Base-by-base conservation (phyloP, 164 flowering plant genomes). In the Vitis riparia region DNA sequence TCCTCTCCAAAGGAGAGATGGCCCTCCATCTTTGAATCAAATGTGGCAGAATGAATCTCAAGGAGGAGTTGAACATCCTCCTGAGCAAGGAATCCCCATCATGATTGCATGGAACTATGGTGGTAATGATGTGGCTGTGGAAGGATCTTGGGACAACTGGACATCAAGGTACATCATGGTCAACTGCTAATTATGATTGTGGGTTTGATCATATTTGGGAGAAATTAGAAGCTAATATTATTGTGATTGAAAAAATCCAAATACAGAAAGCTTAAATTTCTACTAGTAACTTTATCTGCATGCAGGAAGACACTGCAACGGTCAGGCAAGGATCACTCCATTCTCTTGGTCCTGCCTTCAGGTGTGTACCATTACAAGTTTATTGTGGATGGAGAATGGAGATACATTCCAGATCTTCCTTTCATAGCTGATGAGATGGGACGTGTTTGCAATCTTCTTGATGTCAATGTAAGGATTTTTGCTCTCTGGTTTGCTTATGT, bases 71-170 rank as follows among this genome's bases (percentile, higher is more conserved):
- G 88, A 84, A 75, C 50, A 66, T 55, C 77, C 88, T 55, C 75
- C 72, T 32, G 91, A 91, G 76, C 77, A 67, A 76, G 94, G 89
- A 59, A 85, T 94, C 17, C 97, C 97, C 30, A 85, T 84, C 64
- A 66, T 94, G 80, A 88, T 94, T 76, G 85, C 91, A 13, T 91
- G 97, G 99, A 87, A 76, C 74, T 81, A 79, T 76, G 97, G 94
- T 52, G 97, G 99, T 67, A 84, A 78, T 74, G 82, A 79, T 66
- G 97, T 94, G 63, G 75, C 83, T 3, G 90, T 94, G 32, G 93
- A 91, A 84, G 99, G 99, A 70, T 94, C 99, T 53, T 94, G 97
- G 97, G 98, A 94, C 77, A 86, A 88, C 77, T 94, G 97, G 94
- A 23, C 27, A 23, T 23, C 27, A 23, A 23, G 27, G 27, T 23